phyloP scores from a whole-genome alignment of 2,329 filamentous ascomycete genomes.

The Fusarium clavum region DNA sequence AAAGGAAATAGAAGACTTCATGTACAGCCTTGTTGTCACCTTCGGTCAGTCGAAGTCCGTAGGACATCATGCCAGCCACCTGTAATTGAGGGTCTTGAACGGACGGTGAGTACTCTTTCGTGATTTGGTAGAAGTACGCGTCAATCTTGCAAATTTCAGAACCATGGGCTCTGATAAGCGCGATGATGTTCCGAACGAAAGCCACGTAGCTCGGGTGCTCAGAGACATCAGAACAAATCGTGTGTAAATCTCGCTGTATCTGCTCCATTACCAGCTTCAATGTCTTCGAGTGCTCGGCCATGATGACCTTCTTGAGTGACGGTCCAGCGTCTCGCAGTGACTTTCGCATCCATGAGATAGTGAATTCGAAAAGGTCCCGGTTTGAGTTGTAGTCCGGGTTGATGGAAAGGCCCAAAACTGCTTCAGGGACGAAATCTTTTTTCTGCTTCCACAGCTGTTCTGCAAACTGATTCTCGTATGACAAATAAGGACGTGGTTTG shows the following conservation, averaged over 20 bases:
- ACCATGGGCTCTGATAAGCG: slow-evolving; percentile 65
- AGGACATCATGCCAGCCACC: slow-evolving; percentile 66
- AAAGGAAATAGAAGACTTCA: slow-evolving; percentile 67
- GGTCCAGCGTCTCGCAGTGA: slow-evolving; percentile 56
- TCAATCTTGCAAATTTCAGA: slow-evolving; percentile 66
- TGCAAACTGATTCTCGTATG: slow-evolving; percentile 63
- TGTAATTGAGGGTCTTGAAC: slow-evolving; percentile 67
- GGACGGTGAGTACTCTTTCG: slow-evolving; percentile 66
- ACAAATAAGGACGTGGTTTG: slow-evolving; percentile 60
- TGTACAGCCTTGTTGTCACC: slow-evolving; percentile 60
- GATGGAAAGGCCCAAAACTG: slow-evolving; percentile 51
- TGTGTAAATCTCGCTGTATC: slow-evolving; percentile 63
- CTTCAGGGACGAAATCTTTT: slow-evolving; percentile 58
- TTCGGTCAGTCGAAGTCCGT: slow-evolving; percentile 66
- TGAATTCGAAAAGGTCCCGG: slow-evolving; percentile 61
- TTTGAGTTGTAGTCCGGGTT: slow-evolving; percentile 62
- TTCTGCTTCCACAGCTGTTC: slow-evolving; percentile 57
- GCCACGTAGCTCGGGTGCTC: slow-evolving; percentile 62
- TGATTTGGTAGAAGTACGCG: slow-evolving; percentile 67
- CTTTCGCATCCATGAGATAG: slow-evolving; percentile 63
- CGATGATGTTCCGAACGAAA: slow-evolving; percentile 65
- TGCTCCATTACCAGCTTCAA: slow-evolving; percentile 64
- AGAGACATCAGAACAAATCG: slow-evolving; percentile 50
- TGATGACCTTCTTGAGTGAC: slow-evolving; percentile 51
- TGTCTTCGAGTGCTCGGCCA: slow-evolving; percentile 56